Evolutionary conservation across 768 basidiomycete genomes (phyloP).

Genomic region (Neoboletus subvelutipes): DNA sequence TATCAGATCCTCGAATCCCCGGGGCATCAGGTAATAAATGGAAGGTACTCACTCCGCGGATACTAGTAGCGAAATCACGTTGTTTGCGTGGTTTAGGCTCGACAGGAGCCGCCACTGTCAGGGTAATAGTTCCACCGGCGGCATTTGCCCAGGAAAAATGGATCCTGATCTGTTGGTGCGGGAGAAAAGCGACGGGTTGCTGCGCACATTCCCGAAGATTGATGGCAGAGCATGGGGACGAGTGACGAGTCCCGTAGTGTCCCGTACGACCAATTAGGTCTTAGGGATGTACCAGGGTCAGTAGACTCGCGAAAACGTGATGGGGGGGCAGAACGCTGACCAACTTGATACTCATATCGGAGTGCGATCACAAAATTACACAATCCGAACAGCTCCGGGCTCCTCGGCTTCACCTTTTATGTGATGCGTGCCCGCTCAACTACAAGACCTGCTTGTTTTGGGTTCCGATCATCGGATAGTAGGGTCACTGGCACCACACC

Average conservation of each 20-base stretch:
- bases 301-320: slow-evolving; percentile 4
- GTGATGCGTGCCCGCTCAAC: neutral
- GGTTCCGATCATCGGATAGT: slow-evolving; percentile 12
- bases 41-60: slow-evolving; percentile 2
- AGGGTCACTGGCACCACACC: neutral
- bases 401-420: neutral
- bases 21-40: slow-evolving; percentile 1
- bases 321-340: neutral
- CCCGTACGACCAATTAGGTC: slow-evolving; percentile 6
- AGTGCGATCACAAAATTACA: slow-evolving; percentile 5
- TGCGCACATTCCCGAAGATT: neutral
- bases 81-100: slow-evolving; percentile 10
- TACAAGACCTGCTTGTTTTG: slow-evolving; percentile 14
- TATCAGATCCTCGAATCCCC: slow-evolving; percentile 8
- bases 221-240: neutral
- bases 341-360: neutral
- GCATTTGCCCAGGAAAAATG: neutral
- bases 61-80: neutral
- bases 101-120: neutral
- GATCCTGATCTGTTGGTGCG: neutral
- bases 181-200: neutral
- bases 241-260: neutral
- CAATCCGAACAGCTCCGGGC: neutral
- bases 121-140: neutral
- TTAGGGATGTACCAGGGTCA: slow-evolving; percentile 6